Percentiles rank a stretch among this genome's conserved stretches.
Conservation (phyloP, 768 basidiomycete species). For the Serendipita vermifera region DNA sequence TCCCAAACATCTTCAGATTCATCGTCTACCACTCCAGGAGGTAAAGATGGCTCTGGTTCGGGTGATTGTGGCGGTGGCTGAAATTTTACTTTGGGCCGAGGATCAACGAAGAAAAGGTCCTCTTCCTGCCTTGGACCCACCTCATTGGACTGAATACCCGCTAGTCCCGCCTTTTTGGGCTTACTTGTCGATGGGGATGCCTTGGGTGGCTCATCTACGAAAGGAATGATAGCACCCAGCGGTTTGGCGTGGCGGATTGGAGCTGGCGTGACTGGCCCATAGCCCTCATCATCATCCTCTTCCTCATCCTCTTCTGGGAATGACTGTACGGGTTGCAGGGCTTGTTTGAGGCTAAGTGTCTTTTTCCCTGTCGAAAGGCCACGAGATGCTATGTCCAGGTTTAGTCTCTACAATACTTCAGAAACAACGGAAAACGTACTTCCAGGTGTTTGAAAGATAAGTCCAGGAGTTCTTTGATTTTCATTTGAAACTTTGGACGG, state of each 20-base stretch:
- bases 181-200: neutral
- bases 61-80: too few relatives aligned
- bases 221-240: slow-evolving; percentile 8
- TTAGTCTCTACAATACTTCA: neutral
- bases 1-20: slow-evolving; percentile 18
- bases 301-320: slow-evolving; percentile 22
- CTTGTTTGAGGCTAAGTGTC: slow-evolving; percentile 12
- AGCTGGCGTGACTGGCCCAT: slow-evolving; percentile 2
- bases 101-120: neutral
- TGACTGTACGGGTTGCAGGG: slow-evolving; percentile 12
- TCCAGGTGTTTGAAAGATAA: slow-evolving; percentile 2
- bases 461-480: neutral
- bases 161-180: neutral
- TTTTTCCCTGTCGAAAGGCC: slow-evolving; percentile 10
- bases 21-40: slow-evolving; percentile 16
- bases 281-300: slow-evolving; percentile 16
- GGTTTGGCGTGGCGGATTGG: slow-evolving; percentile 1
- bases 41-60: slow-evolving; percentile 14
- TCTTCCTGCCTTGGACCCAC: neutral
- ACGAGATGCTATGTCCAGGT: neutral
- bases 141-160: neutral
- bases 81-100: neutral
- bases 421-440: neutral
- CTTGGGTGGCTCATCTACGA: neutral
- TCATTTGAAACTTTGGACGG: neutral